These are phyloP conservation scores for Neonectria neomacrospora DNA, from an alignment of 2,329 filamentous ascomycete species.

Conservation along the genomic window DNA sequence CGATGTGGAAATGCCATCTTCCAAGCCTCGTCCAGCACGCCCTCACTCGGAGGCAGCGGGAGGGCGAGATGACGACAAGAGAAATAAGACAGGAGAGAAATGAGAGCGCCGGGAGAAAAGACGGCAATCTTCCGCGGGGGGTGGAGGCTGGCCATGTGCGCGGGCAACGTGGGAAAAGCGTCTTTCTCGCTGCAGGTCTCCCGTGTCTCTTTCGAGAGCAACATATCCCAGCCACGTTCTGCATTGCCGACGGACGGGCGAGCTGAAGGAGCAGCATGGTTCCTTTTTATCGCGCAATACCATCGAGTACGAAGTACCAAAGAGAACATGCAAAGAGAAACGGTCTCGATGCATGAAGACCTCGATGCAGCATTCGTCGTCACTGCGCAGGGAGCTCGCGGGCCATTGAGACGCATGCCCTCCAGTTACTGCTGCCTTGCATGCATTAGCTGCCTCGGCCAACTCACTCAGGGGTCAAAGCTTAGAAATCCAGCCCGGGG, in stretches of 20 bases:
- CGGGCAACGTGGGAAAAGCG: constrained; percentile 13
- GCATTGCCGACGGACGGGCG: constrained; percentile 6
- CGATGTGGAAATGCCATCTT: constrained; percentile 18
- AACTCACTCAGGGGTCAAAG: neutral
- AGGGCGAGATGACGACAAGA: constrained; percentile 2
- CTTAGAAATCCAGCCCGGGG: neutral
- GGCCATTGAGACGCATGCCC: constrained; percentile 11
- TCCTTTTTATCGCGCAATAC: constrained; percentile 15
- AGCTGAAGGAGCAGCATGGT: constrained; percentile 5
- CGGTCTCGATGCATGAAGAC: constrained; percentile 9
- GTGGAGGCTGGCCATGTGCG: constrained; percentile 15
- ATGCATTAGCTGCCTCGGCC: constrained; percentile 22
- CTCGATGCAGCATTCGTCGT: constrained; percentile 11
- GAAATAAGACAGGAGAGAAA: constrained; percentile 2
- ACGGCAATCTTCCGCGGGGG: constrained; percentile 2
- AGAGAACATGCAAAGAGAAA: neutral
- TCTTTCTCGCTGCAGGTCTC: constrained; percentile 5
- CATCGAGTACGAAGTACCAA: constrained; percentile 17
- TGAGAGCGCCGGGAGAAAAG: constrained; percentile 1
- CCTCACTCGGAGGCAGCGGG: neutral
- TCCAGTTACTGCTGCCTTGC: constrained; percentile 17
- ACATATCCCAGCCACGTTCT: neutral
- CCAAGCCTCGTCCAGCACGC: constrained; percentile 7
- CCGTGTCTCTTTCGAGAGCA: constrained; percentile 4
- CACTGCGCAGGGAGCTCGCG: constrained; percentile 20